These are phyloP conservation scores for Capsicum rhomboideum DNA, from an alignment of 257 asterid species.

Conservation along the genomic window DNA sequence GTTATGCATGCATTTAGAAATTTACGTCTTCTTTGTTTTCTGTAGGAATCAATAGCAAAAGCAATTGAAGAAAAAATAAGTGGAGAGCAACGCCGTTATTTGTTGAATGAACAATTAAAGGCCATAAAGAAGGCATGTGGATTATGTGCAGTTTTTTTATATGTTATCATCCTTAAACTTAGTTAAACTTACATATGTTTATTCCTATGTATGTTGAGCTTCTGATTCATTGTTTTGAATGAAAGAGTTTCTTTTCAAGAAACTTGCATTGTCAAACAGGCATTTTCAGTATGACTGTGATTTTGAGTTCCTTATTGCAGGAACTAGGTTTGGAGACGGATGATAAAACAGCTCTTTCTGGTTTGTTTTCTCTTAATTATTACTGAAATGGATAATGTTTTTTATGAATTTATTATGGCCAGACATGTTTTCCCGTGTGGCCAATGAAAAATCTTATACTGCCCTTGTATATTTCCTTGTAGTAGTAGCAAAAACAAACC, in stretches of 20 bases:
- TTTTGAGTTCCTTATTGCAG: conserved; percentile 31
- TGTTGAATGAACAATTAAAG: conserved; percentile 90
- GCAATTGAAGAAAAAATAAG: conserved; percentile 98
- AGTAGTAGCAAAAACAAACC: neutral
- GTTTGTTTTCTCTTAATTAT: conserved; percentile 29
- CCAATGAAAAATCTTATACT: neutral
- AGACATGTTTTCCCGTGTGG: neutral
- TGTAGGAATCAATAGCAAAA: conserved; percentile 92
- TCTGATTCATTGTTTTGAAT: neutral
- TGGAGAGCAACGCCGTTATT: conserved; percentile 95
- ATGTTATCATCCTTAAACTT: neutral
- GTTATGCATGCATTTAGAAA: neutral
- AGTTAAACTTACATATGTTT: conserved; percentile 2
- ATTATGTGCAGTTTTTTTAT: neutral
- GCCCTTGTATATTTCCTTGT: neutral
- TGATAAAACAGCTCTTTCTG: conserved; percentile 96
- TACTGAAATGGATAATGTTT: neutral
- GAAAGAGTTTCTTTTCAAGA: conserved; percentile 1
- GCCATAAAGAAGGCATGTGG: conserved; percentile 85
- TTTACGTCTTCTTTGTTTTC: conserved; percentile 12
- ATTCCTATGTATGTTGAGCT: neutral
- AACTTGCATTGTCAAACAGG: neutral
- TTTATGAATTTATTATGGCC: neutral
- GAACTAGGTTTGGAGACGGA: conserved; percentile 97
- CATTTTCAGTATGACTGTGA: neutral